Conservation (phyloP, 2,329 filamentous ascomycete genomes). For the Drechslerella coelobrocha region DNA sequence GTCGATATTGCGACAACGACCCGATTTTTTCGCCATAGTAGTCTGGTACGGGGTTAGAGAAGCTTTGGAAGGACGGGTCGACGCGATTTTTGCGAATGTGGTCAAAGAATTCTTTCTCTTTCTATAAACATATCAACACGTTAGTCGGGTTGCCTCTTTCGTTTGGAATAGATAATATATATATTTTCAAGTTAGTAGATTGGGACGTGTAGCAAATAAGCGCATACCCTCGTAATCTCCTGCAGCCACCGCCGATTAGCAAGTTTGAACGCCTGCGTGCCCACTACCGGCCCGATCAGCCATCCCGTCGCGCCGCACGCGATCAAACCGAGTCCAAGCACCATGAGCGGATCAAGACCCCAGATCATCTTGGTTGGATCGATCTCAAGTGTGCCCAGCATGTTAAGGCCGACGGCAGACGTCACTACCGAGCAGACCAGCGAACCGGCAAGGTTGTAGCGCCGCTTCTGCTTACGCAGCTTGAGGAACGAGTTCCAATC, state of each 20-base stretch:
- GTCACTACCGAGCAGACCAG: slow-evolving; percentile 69
- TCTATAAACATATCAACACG: slow-evolving; percentile 61
- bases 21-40: slow-evolving; percentile 99
- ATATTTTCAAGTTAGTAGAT: no score
- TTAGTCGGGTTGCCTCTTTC: no score
- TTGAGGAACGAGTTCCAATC: slow-evolving; percentile 94
- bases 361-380: slow-evolving; percentile 74
- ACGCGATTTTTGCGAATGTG: slow-evolving; percentile 91
- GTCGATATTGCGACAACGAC: slow-evolving; percentile 85
- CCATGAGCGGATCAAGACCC: slow-evolving; percentile 85
- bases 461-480: slow-evolving; percentile 82
- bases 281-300: slow-evolving; percentile 83
- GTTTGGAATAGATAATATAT: no score
- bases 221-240: slow-evolving; percentile 73
- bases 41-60: slow-evolving; percentile 91
- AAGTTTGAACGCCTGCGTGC: slow-evolving; percentile 78
- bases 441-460: slow-evolving; percentile 81
- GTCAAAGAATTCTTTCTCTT: slow-evolving; percentile 92
- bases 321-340: slow-evolving; percentile 79
- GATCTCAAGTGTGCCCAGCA: slow-evolving; percentile 74
- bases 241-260: slow-evolving; percentile 73
- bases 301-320: slow-evolving; percentile 82
- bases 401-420: slow-evolving; percentile 68
- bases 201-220: not conserved
- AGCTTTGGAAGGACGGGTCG: slow-evolving; percentile 85